Evolutionary conservation across 2,329 filamentous ascomycete species (phyloP).

Genomic region (Colletotrichum sp.): DNA sequence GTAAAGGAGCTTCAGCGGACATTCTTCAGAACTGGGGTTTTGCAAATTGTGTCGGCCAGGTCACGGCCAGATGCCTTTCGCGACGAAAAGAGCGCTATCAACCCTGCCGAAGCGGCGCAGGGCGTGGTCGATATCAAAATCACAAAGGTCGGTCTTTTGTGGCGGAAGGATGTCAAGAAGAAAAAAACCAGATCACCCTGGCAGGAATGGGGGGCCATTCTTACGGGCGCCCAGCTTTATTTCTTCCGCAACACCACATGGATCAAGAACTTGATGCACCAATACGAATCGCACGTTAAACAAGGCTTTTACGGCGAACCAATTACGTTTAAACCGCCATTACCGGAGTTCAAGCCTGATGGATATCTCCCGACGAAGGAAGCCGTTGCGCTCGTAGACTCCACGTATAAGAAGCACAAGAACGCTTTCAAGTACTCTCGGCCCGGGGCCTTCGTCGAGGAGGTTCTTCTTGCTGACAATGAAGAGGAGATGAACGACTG

Average conservation of each 20-base stretch:
- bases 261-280: constrained; percentile 89
- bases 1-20: constrained; percentile 83
- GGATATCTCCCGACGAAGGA: constrained; percentile 92
- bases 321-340: constrained; percentile 86
- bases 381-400: constrained; percentile 86
- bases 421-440: constrained; percentile 91
- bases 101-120: constrained; percentile 84
- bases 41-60: constrained; percentile 93
- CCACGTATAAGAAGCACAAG: constrained; percentile 92
- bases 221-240: constrained; percentile 96
- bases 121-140: constrained; percentile 97
- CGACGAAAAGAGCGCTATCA: constrained; percentile 82
- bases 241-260: constrained; percentile 94
- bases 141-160: constrained; percentile 92
- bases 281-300: constrained; percentile 83
- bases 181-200: constrained; percentile 94
- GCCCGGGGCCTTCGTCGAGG: constrained; percentile 79
- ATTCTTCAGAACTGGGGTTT: constrained; percentile 87
- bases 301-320: constrained; percentile 77
- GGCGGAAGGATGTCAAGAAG: constrained; percentile 93
- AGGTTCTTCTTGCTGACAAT: constrained; percentile 87
- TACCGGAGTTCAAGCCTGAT: constrained; percentile 93
- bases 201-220: constrained; percentile 98
- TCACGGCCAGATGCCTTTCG: constrained; percentile 96
- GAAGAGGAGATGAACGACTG: constrained; percentile 96